Evolutionary conservation across 176 grass and related monocot species (phyloP), one percentile per base, ranked within the genome.

Genomic region (Triticum turgidum): DNA sequence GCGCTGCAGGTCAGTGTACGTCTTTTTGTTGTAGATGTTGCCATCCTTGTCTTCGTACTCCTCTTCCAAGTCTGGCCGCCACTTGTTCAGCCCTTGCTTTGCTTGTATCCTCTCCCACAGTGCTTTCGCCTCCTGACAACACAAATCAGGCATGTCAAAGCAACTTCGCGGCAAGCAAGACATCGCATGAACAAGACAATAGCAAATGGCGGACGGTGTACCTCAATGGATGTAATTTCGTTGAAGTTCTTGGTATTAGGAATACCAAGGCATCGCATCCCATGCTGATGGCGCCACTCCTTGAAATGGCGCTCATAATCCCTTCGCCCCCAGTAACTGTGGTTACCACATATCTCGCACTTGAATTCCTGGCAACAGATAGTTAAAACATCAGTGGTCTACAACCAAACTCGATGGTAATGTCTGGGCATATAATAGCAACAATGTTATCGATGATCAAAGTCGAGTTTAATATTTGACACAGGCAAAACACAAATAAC

Each of bases 211-310:
- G 12, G 47, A 0, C 47, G 47, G 21, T 80, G 33, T 87, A 96
- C 97, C 80, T 94, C 76, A 14, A 98, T 96, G 54, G 90, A 92
- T 80, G 92, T 98, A 2, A 98, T 94, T 81, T 96, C 97, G 68
- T 96, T 96, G 76, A 98, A 98, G 84, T 92, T 95, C 61, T 98
- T 98, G 24, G 94, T 96, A 84, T 96, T 98, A n/a, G 94, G 94
- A 81, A 98, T 98, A 49, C 94, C 92, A 78, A 98, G 92, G 83
- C 97, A 98, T 27, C 97, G 90, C 97, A 98, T 96, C 24, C 97
- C 96, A 22, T 98, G 96, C 65, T 98, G 93, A 76, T 94, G 94
- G 5, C 94, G 86, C 82, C 91, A 94, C 61, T 98, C 94, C 80
- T 98, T 98, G 82, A 98, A 96, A 94, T 98, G 97, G 4, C 94